Base-by-base conservation (phyloP, 1,139 yeast genomes). In the Lodderomyces parapsilosis region DNA sequence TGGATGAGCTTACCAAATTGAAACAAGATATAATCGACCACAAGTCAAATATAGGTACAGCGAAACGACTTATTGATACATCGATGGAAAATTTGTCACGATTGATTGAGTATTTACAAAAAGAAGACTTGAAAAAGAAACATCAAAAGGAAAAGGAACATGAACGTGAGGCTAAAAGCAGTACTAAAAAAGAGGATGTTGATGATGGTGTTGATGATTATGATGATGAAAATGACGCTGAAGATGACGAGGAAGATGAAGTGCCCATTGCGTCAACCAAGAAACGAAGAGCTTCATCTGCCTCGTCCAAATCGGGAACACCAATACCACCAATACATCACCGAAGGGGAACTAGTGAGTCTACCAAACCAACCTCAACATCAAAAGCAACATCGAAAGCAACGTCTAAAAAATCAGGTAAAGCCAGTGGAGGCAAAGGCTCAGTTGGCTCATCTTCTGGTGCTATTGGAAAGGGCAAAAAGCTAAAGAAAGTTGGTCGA, bases 11-110 rank as follows among this genome's bases (percentile, higher is more conserved):
- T 38, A 62, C 60, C 36, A 54, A 59, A 27, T 63, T 75, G 38
- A 60, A 72, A 43, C 68, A 71, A 28, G 69, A 68, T 19, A 62
- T 80, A 9, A 60, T 58, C 28, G 78, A 70, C 40, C 91, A 84
- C 57, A 69, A 70, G 50, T 74, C 79, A 45, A 81, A 81, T 51
- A 66, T 82, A 3, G 81, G 76, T 30, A 78, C 81, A 8, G 80
- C 83, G 2, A 70, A 71, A 46, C 62, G 85, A 42, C 66, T 73
- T 32, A 64, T 71, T 6, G 64, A 62, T 4, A 72, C 76, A 1
- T 67, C 76, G 8, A 71, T 66, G 42, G 63, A 70, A 44, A 71
- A 68, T 45, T 55, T 73, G 25, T 63, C 58, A 43, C 55, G 62
- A 7, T 54, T 74, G 19, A 68, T 72, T 6, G 56, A 58, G 4